Conservation (phyloP, 2,329 filamentous ascomycete genomes). For the Ceratocystis harringtonii region DNA sequence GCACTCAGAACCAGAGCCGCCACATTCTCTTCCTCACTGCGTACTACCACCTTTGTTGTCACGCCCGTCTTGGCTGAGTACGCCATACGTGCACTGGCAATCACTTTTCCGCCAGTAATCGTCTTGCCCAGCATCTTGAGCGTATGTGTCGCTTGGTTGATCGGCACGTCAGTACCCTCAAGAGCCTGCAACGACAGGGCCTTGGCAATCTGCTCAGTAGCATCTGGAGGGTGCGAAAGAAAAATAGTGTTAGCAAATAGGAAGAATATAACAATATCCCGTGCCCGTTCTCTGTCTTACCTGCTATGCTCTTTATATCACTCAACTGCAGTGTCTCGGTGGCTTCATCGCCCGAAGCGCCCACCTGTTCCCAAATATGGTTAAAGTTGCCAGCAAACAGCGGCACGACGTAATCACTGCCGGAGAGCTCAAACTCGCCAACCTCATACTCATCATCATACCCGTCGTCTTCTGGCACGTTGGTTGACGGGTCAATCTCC, state of each 20-base stretch:
- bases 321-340: slow-evolving; percentile 82
- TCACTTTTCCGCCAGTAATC: slow-evolving; percentile 75
- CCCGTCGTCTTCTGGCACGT: slow-evolving; percentile 76
- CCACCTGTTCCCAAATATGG: slow-evolving; percentile 87
- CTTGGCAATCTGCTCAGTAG: slow-evolving; percentile 78
- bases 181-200: slow-evolving; percentile 81
- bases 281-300: slow-evolving; percentile 35
- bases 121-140: slow-evolving; percentile 96
- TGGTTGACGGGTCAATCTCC: slow-evolving; percentile 90
- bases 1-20: slow-evolving; percentile 71
- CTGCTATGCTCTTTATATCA: slow-evolving; percentile 80
- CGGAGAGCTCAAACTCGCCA: slow-evolving; percentile 77
- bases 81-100: slow-evolving; percentile 79
- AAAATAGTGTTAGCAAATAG: slow-evolving; percentile 20
- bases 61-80: slow-evolving; percentile 85
- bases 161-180: slow-evolving; percentile 81
- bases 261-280: neutral
- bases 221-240: slow-evolving; percentile 42
- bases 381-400: slow-evolving; percentile 91
- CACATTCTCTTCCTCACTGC: slow-evolving; percentile 85
- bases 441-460: slow-evolving; percentile 98
- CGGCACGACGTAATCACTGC: slow-evolving; percentile 86
- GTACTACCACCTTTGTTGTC: slow-evolving; percentile 85
- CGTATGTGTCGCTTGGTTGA: slow-evolving; percentile 80
- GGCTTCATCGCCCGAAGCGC: slow-evolving; percentile 74